phyloP scores from a whole-genome alignment of 768 basidiomycete genomes.

The Tylopilus plumbeoviolaceoides region DNA sequence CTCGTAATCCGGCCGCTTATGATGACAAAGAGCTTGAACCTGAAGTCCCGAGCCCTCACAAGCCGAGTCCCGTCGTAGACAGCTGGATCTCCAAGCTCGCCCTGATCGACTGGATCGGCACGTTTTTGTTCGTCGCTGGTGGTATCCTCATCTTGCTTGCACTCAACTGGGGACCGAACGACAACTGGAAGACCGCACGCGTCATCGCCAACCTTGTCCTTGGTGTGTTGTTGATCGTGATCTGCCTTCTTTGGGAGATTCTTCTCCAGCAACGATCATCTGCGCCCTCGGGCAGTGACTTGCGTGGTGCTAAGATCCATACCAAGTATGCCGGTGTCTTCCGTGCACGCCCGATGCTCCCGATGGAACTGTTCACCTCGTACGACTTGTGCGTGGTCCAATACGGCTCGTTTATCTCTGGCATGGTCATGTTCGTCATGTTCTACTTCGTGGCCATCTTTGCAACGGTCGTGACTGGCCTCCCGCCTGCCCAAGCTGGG shows the following conservation, averaged over 20 bases:
- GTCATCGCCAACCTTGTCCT: constrained; percentile 47
- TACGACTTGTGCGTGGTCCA: constrained; percentile 39
- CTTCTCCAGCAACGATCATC: constrained; percentile 28
- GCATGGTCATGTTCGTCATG: constrained; percentile 48
- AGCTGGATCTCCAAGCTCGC: no score
- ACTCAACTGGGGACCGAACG: constrained; percentile 46
- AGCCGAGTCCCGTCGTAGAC: no score
- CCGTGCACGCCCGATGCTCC: constrained; percentile 41
- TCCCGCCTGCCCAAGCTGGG: constrained; percentile 38
- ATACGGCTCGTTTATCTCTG: constrained; percentile 38
- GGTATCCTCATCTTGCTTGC: constrained; percentile 45
- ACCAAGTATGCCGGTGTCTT: constrained; percentile 16
- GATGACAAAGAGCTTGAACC: no score
- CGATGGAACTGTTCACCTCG: constrained; percentile 42
- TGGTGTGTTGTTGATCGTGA: constrained; percentile 38
- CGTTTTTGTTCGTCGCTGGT: constrained; percentile 38
- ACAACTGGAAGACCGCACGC: constrained; percentile 37
- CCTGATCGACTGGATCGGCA: constrained; percentile 46
- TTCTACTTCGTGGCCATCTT: constrained; percentile 55
- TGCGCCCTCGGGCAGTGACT: no score
- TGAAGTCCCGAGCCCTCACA: neutral
- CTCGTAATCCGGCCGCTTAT: constrained; percentile 12
- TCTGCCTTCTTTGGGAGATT: constrained; percentile 34
- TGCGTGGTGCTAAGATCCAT: neutral
- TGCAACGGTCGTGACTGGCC: constrained; percentile 42